phyloP scores from a whole-genome alignment of 1,139 yeast genomes.

The Candida sp. region DNA sequence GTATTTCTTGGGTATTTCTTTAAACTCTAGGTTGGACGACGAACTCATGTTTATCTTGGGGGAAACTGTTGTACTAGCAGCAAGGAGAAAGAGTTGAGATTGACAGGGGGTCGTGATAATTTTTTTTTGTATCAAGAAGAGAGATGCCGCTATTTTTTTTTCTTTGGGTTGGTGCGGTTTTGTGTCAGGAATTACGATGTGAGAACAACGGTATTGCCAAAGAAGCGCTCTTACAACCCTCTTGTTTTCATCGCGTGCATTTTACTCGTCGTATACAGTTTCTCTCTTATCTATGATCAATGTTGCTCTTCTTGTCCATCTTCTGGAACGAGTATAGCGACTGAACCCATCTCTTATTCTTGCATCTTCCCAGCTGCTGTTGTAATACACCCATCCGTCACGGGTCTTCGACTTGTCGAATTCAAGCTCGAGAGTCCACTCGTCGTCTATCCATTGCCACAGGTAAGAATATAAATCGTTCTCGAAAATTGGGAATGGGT shows the following conservation, averaged over 20 bases:
- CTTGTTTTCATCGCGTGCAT: too few relatives aligned
- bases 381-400: slow-evolving; percentile 60
- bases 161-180: background rate
- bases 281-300: slow-evolving; percentile 47
- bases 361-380: slow-evolving; percentile 53
- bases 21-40: slow-evolving; percentile 23
- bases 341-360: slow-evolving; percentile 49
- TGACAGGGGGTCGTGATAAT: too few relatives aligned
- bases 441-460: slow-evolving; percentile 61
- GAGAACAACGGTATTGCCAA: too few relatives aligned
- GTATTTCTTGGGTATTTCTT: slow-evolving; percentile 33
- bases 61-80: too few relatives aligned
- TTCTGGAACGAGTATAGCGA: slow-evolving; percentile 54
- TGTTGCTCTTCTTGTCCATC: slow-evolving; percentile 53
- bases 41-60: slow-evolving; percentile 25
- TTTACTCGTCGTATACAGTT: slow-evolving; percentile 26
- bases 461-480: slow-evolving; percentile 43
- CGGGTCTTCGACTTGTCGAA: slow-evolving; percentile 36
- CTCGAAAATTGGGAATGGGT: slow-evolving; percentile 53
- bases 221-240: too few relatives aligned
- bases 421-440: slow-evolving; percentile 51
- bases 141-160: background rate
- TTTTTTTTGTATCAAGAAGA: too few relatives aligned
- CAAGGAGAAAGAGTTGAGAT: too few relatives aligned
- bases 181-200: background rate